phyloP scores from a whole-genome alignment of 2,329 filamentous ascomycete genomes.

The Sporothrix mexicana region DNA sequence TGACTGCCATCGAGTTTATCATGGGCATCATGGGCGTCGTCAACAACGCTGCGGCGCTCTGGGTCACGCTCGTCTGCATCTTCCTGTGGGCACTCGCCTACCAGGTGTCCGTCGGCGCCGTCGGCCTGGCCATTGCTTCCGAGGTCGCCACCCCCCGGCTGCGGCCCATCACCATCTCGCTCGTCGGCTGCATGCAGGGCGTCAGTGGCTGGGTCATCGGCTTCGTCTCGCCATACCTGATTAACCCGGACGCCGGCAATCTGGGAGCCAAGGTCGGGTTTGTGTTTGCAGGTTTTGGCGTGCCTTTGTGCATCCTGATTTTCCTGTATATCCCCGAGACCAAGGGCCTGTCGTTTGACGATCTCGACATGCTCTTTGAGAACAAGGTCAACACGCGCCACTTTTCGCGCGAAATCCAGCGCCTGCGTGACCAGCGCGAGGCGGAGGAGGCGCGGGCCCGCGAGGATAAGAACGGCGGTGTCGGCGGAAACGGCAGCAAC shows the following conservation, averaged over 20 bases:
- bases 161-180: not conserved
- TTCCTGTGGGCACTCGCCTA: conserved; percentile 16
- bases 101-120: conserved; percentile 13
- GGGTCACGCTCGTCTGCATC: conserved; percentile 18
- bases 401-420: conserved; percentile 19
- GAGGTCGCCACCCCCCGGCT: conserved; percentile 21
- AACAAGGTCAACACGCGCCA: conserved; percentile 25
- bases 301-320: conserved; percentile 4
- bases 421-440: conserved; percentile 12
- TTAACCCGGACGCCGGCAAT: conserved; percentile 26
- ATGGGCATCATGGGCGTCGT: conserved; percentile 27
- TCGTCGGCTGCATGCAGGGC: conserved; percentile 15
- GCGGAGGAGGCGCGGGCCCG: not conserved
- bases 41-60: not conserved
- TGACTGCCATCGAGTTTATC: conserved; percentile 21
- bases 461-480: not conserved
- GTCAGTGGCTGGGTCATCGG: conserved; percentile 26
- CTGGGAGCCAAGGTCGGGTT: conserved; percentile 29
- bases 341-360: conserved; percentile 17
- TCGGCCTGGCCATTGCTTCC: conserved; percentile 9
- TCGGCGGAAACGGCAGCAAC: not conserved
- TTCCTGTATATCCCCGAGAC: conserved; percentile 25
- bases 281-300: conserved; percentile 20
- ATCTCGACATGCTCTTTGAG: conserved; percentile 18
- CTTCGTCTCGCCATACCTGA: conserved; percentile 22